Evolutionary conservation across 2,329 filamentous ascomycete genomes (phyloP), one percentile per base, ranked within the genome.

Genomic region (Fusarium nematophilum): DNA sequence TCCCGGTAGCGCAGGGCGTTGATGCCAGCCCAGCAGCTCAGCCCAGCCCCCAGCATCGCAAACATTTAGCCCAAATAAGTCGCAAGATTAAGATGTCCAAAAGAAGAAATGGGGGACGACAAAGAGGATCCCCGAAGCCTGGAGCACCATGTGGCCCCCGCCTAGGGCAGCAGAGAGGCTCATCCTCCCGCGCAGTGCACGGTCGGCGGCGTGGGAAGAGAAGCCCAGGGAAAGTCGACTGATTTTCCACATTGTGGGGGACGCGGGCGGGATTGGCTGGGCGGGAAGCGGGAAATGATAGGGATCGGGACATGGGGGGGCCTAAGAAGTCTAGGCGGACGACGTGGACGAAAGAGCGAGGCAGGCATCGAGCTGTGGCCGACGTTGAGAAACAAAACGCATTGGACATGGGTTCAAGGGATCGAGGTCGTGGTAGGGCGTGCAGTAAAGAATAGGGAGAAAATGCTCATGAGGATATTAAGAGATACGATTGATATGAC

Each of bases 211-310:
- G 33, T 39, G 52, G 52, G n/a, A n/a, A n/a, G n/a, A n/a, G n/a
- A n/a, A n/a, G n/a, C n/a, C n/a, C n/a, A n/a, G n/a, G n/a, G n/a
- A 27, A 47, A 29, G 15, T 62, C 48, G 48, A 63, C 48, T 56
- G 59, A 63, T 62, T 59, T 54, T 4, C 59, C 59, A 62, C 59
- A 26, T 45, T 49, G 58, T 62, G 59, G 59, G 57, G 53, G 48
- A 45, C n/a, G 17, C 21, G 31, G 17, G 25, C 43, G 18, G 33
- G 39, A 36, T 44, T 58, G 45, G 39, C 14, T 33, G 13, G 23
- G 38, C 47, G 25, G 18, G n/a, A 23, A 10, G 21, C 37, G 36
- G 59, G 37, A 63, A 59, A 50, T 63, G 40, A 55, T 59, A 43
- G 27, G 34, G 14, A 46, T 46, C 45, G 40, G 30, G 43, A 45